These are phyloP conservation scores for Globisporangium heterothallicum DNA, from an alignment of 352 stramenopile genomes.

Conservation along the genomic window DNA sequence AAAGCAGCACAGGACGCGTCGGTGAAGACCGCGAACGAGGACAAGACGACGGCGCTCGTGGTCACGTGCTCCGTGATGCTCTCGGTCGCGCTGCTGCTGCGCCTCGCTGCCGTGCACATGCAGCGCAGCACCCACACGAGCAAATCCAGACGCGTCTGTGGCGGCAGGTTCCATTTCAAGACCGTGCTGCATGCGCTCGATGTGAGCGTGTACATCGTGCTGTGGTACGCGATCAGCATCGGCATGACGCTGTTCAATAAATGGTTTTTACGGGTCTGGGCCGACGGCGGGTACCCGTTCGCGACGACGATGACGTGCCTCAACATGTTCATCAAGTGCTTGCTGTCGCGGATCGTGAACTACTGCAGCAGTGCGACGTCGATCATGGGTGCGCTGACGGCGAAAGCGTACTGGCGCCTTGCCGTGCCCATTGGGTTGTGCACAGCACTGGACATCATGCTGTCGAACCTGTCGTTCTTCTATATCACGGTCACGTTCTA, in stretches of 20 bases:
- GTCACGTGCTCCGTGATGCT: slow-evolving; percentile 59
- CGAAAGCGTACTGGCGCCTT: slow-evolving; percentile 51
- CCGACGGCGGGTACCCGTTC: slow-evolving; percentile 63
- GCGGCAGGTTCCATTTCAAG: slow-evolving; percentile 20
- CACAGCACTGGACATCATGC: slow-evolving; percentile 80
- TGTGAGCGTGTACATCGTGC: slow-evolving; percentile 64
- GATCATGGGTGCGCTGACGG: slow-evolving; percentile 20
- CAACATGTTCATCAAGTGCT: slow-evolving; percentile 78
- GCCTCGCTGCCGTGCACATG: slow-evolving; percentile 33
- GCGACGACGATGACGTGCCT: slow-evolving; percentile 73
- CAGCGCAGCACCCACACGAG: slow-evolving; percentile 15
- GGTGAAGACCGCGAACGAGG: slow-evolving; percentile 14
- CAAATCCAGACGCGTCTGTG: slow-evolving; percentile 14
- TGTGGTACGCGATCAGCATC: slow-evolving; percentile 83
- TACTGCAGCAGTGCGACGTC: slow-evolving; percentile 26
- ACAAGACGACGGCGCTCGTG: slow-evolving; percentile 50
- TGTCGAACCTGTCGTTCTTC: slow-evolving; percentile 79
- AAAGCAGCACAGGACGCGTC: too few species aligned
- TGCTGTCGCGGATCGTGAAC: slow-evolving; percentile 52
- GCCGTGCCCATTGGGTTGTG: slow-evolving; percentile 74
- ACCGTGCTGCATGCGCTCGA: slow-evolving; percentile 46
- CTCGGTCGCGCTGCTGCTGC: slow-evolving; percentile 40
- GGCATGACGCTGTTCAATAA: slow-evolving; percentile 85
- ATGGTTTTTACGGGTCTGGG: slow-evolving; percentile 75
- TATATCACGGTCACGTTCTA: slow-evolving; percentile 88